Conservation (phyloP, 2,329 filamentous ascomycete species). For the Clarireedia hainanense region DNA sequence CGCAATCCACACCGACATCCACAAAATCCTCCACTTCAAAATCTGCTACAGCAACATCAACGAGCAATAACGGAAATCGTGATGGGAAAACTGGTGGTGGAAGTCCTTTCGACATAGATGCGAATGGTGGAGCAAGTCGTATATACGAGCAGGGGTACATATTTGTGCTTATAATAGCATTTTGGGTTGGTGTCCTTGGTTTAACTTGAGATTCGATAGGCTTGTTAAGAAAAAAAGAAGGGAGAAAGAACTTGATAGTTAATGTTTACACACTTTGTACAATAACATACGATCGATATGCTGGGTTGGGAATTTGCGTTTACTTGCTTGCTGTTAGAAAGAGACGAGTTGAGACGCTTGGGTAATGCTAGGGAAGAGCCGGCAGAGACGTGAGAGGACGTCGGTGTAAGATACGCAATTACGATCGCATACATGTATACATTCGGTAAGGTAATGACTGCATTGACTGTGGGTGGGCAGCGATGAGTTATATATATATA, state of each 20-base stretch:
- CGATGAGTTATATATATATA: too few species aligned
- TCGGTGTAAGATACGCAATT: too few species aligned
- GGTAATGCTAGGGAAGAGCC: too few species aligned
- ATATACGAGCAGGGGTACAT: not conserved
- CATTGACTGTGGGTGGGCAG: too few species aligned
- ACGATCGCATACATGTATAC: too few species aligned
- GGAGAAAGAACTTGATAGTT: not conserved
- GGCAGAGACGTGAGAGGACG: too few species aligned
- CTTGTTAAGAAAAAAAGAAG: not conserved
- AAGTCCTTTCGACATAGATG: slow-evolving; percentile 10
- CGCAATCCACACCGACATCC: not conserved
- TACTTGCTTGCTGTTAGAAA: too few species aligned
- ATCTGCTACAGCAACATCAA: not conserved
- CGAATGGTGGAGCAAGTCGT: not conserved
- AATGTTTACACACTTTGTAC: not conserved
- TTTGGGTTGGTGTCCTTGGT: not conserved
- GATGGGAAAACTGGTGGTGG: slow-evolving; percentile 4
- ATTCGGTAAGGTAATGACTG: too few species aligned
- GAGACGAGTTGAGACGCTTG: too few species aligned
- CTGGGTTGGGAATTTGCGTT: too few species aligned
- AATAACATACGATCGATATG: too few species aligned
- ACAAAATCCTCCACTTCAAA: not conserved
- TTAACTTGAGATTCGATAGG: not conserved
- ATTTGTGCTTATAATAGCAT: not conserved
- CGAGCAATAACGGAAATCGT: not conserved